These are phyloP conservation scores for Phyllosticta citribraziliensis DNA, from an alignment of 2,329 filamentous ascomycete species.

Conservation along the genomic window DNA sequence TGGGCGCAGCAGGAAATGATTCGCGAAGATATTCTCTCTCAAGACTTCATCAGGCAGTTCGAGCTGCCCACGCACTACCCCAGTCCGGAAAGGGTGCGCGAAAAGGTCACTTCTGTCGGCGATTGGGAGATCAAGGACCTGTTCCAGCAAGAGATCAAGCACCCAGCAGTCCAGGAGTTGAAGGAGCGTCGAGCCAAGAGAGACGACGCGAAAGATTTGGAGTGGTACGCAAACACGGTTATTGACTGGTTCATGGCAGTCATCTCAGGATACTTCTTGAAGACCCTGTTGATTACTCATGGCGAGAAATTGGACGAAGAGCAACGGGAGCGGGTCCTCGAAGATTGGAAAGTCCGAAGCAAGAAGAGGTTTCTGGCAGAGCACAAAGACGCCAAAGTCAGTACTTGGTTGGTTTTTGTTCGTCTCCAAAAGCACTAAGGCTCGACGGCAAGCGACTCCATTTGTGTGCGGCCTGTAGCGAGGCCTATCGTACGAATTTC, in stretches of 20 bases:
- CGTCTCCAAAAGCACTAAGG: background rate
- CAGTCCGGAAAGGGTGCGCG: background rate
- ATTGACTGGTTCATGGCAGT: background rate
- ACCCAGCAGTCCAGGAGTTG: background rate
- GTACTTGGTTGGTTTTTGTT: background rate
- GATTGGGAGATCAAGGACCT: background rate
- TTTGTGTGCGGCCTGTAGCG: too few relatives aligned
- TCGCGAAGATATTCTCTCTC: background rate
- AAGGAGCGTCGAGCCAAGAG: background rate
- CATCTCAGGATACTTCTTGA: background rate
- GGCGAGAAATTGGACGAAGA: background rate
- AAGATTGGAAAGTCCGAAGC: background rate
- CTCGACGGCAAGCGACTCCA: background rate
- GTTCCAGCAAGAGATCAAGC: background rate
- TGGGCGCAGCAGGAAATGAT: background rate
- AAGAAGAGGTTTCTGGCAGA: background rate
- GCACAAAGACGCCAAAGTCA: background rate
- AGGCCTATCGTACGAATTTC: background rate
- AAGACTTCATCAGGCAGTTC: background rate
- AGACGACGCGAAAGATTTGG: background rate
- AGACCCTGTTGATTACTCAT: background rate
- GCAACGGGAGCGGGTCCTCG: background rate
- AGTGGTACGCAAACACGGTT: background rate
- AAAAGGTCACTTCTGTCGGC: background rate
- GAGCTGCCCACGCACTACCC: background rate